Base-by-base conservation (phyloP, 2,329 filamentous ascomycete genomes). In the Dactylellina leptospora region DNA sequence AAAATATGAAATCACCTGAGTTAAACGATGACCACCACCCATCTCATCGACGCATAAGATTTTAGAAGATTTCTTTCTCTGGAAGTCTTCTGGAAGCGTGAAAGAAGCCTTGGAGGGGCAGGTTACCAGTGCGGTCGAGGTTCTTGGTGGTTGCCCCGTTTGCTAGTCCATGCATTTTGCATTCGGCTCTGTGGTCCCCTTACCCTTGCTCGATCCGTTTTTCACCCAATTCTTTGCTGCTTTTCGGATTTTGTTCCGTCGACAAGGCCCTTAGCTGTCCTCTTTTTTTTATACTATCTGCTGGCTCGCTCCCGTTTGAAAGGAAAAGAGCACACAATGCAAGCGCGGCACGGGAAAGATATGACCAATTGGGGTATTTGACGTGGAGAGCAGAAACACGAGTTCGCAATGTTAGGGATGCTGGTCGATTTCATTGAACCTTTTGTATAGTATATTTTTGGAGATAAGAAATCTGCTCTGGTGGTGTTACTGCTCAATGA, bases 141-240 rank as follows among this genome's bases (percentile, higher is more conserved):
- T 45, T 45, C 22, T 45, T 22, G 18, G 27, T 56, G 22, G 20
- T 25, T 3, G n/a, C 36, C 22, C 20, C 11, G 42, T 36, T 25
- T 45, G 42, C 40, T 61, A 54, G 77, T 74, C 78, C 78, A 79
- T 79, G 78, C 79, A 78, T 79, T 76, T 77, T 77, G 78, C 78
- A 78, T 78, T 73, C 74, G 71, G 74, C 74, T 75, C 72, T 74
- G 47, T 74, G 76, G 74, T 69, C 75, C 58, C 74, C 75, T 61
- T 76, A 63, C 70, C 76, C 74, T 73, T 60, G 71, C 75, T 63
- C 69, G 33, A 40, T 16, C 36, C 44, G 50, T 56, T 20, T 45
- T 60, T 50, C 6, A 18, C 11, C 5, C 28, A 6, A 11, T 33
- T 33, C 20, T 23, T 25, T 36, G 2, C 25, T 62, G 23, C 51